Evolutionary conservation across 352 stramenopile species (phyloP), one percentile per base, ranked within the genome.

Genomic region (Globisporangium paddicum): DNA sequence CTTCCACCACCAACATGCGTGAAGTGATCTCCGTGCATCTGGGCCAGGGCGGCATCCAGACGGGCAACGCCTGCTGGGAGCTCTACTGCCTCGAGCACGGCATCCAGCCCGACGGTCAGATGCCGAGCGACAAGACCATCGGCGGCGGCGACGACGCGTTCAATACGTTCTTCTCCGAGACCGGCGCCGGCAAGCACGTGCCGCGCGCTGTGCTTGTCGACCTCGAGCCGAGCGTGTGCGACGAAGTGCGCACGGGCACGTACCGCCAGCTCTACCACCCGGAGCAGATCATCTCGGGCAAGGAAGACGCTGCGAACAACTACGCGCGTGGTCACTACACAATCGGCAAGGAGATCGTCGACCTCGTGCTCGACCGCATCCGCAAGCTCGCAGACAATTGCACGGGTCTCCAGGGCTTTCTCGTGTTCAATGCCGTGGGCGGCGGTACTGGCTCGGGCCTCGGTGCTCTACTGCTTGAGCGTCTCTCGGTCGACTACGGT

Each of bases 231-330:
- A 98, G 78, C 14, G 96, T 99, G n/a, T 98, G 95, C 69, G 96
- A 99, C 67, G 94, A 99, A 82, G 91, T 99, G 35, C 92, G 96
- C 63, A 91, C 83, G 34, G 96, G 96, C 63, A 96, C 92, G 8
- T 99, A 98, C 84, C 77, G 91, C 60, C 89, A 98, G 67, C 73
- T 99, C 40, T 99, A 98, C 79, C 96, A 99, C 72, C 96, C 97
- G 5, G 96, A 99, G 67, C 95, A 99, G 75, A 98, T 99, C 72
- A 98, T 99, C 71, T 97, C 87, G 46, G 97, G 96, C 71, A 99
- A 99, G 81, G 96, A 99, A 71, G 95, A 98, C 70, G 95, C 94
- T 0, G 86, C 85, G 21, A 96, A 96, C 73, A 96, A 92, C 65
- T 90, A 89, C 48, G 95, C 95, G 51, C 93, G 93, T 72, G 95